Conservation (phyloP, 169 alveolate genomes). For the Eimeria necatrix region DNA sequence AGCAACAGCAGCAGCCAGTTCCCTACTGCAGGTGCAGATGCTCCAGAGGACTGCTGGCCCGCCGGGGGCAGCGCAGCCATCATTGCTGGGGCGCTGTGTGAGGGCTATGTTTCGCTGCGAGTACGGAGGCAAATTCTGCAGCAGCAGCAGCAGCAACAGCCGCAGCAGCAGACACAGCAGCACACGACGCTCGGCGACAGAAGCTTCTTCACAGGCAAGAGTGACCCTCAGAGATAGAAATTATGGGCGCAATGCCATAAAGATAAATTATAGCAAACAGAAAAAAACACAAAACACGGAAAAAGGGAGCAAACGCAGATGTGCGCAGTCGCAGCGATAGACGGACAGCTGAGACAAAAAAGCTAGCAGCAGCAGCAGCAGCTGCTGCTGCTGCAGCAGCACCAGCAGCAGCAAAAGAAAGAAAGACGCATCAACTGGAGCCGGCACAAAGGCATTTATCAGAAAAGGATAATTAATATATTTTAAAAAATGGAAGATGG, state of each 20-base stretch:
- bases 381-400: not conserved
- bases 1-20: conserved; percentile 61
- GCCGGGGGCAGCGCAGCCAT: conserved; percentile 33
- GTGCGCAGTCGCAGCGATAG: not conserved
- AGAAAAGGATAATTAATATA: too few relatives aligned
- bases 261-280: not conserved
- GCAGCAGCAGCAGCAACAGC: conserved; percentile 65
- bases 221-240: too few relatives aligned
- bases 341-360: not conserved
- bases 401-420: not conserved
- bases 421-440: not conserved
- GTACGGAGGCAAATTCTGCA: conserved; percentile 10
- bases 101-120: conserved; percentile 1
- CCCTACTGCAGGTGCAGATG: not conserved
- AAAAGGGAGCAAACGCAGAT: not conserved
- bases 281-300: not conserved
- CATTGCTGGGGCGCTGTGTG: conserved; percentile 51
- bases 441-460: too few relatives aligned
- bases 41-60: not conserved
- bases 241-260: not conserved
- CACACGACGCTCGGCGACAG: not conserved
- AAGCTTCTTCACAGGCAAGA: not conserved
- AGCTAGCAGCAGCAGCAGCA: not conserved
- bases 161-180: conserved; percentile 21
- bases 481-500: too few relatives aligned